A percentile compares a stretch with the other conserved stretches of the same genome.
phyloP scores from a whole-genome alignment of 495 filamentous ascomycete genomes.

The Amorphotheca resinae region DNA sequence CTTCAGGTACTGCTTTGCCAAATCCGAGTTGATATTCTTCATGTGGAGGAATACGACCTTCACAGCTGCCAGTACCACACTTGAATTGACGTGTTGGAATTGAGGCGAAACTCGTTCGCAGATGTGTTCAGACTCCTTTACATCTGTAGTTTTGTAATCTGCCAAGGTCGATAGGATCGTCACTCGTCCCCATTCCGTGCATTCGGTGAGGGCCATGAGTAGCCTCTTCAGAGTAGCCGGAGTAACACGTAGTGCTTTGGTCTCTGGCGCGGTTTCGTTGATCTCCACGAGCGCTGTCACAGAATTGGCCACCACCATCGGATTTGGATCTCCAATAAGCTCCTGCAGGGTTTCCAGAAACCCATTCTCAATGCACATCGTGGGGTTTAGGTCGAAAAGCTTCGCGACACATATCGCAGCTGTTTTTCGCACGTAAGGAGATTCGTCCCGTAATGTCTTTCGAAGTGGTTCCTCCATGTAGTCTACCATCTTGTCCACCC shows the following conservation, averaged over 20 bases:
- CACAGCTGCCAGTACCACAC: slow-evolving; percentile 90
- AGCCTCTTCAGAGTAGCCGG: slow-evolving; percentile 79
- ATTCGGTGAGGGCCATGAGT: slow-evolving; percentile 94
- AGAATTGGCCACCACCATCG: slow-evolving; percentile 97
- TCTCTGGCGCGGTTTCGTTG: slow-evolving; percentile 79
- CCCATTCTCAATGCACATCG: slow-evolving; percentile 89
- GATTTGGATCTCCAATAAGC: slow-evolving; percentile 93
- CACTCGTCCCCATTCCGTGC: slow-evolving; percentile 97
- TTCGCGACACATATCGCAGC: slow-evolving; percentile 97
- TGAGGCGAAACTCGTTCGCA: slow-evolving; percentile 93
- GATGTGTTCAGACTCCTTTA: slow-evolving; percentile 96
- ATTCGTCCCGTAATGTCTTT: slow-evolving; percentile 94
- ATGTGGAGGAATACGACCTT: slow-evolving; percentile 98
- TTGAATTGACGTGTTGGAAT: slow-evolving; percentile 97
- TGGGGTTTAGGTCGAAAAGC: slow-evolving; percentile 86
- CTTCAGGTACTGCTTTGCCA: slow-evolving; percentile 71
- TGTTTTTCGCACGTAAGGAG: slow-evolving; percentile 95
- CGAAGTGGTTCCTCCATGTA: slow-evolving; percentile 98
- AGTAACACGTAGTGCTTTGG: slow-evolving; percentile 70
- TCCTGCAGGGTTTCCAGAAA: slow-evolving; percentile 95
- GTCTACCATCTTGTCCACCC: slow-evolving; percentile 98
- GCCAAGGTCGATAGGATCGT: slow-evolving; percentile 86
- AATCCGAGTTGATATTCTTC: slow-evolving; percentile 65
- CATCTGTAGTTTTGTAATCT: slow-evolving; percentile 72
- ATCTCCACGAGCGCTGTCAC: slow-evolving; percentile 93